These are phyloP conservation scores for Kentomonas sorsogonicus DNA, from an alignment of 208 protist genomes.

Conservation along the genomic window DNA sequence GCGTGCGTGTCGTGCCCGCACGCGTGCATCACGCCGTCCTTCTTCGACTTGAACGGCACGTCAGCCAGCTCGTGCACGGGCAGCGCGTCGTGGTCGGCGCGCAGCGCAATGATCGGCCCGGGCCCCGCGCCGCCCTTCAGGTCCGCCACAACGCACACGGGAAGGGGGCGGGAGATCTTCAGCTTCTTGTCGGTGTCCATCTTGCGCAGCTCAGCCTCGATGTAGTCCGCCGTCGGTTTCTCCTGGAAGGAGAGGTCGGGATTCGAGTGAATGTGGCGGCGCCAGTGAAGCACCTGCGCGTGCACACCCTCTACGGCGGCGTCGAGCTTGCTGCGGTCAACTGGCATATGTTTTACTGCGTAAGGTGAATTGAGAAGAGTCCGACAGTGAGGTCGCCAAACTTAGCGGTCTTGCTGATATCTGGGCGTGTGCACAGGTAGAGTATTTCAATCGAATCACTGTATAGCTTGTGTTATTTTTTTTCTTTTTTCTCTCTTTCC, in stretches of 20 bases:
- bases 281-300: constrained; percentile 54
- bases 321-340: constrained; percentile 18
- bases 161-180: constrained; percentile 32
- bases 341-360: background rate
- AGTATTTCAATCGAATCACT: too few relatives aligned
- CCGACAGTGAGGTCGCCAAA: too few relatives aligned
- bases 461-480: too few relatives aligned
- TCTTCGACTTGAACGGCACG: constrained; percentile 39
- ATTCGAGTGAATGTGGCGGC: constrained; percentile 51
- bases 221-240: constrained; percentile 47
- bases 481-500: too few relatives aligned
- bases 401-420: too few relatives aligned
- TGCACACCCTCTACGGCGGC: constrained; percentile 19
- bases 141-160: constrained; percentile 40
- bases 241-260: constrained; percentile 55
- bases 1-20: constrained; percentile 59
- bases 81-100: constrained; percentile 59
- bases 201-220: constrained; percentile 24
- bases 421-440: too few relatives aligned
- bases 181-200: constrained; percentile 26
- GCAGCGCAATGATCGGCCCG: constrained; percentile 30
- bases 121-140: constrained; percentile 40
- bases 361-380: constrained; percentile 8
- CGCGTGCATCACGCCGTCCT: constrained; percentile 48
- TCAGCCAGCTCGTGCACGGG: constrained; percentile 44